Base-by-base conservation (phyloP, 805 yeast species). In the Monosporozyma yasuniensis region DNA sequence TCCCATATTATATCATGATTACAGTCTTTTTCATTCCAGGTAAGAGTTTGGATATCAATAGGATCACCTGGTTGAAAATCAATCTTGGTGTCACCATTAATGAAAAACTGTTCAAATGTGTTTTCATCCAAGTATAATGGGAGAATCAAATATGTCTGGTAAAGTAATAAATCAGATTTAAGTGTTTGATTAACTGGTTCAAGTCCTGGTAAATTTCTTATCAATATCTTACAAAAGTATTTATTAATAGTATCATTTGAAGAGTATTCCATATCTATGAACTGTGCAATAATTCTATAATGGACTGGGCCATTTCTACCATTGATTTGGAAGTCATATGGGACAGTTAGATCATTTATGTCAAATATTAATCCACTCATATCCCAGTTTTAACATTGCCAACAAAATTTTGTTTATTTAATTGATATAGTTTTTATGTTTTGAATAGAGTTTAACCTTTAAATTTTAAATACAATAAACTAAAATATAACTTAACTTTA, bases 351-450 rank as follows among this genome's bases (percentile, higher is more conserved):
- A 30, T 51, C 44, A 43, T 45, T 27, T 19, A 51, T 46, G 22
- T 48, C 50, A 14, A 50, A 47, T 38, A 55, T 49, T 46, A 55
- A 28, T 43, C 47, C 47, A 43, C 57, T 54, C 57, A 54, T 52
- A n/a, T 14, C 19, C 19, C 12, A 9, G 14, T 18, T 18, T 18
- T 18, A 19, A 37, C 23, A 16, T 37, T 18, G 6, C 7, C 14
- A 18, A 18, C 14, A 12, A 19, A 18, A 37, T 18, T 32, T 37
- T 37, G 41, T 37, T 37, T 37, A 37, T 37, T 37, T 37, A 10
- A 37, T 19, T 8, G 6, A 18, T 1, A 6, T n/a, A n/a, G n/a
- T n/a, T n/a, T n/a, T n/a, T n/a, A n/a, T n/a, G n/a, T n/a, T n/a
- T n/a, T 37, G 41, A 18, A 2, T 37, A 8, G 4, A 18, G 41